These are phyloP conservation scores for Trypanosoma avium DNA, from an alignment of 208 protist genomes.

Conservation along the genomic window DNA sequence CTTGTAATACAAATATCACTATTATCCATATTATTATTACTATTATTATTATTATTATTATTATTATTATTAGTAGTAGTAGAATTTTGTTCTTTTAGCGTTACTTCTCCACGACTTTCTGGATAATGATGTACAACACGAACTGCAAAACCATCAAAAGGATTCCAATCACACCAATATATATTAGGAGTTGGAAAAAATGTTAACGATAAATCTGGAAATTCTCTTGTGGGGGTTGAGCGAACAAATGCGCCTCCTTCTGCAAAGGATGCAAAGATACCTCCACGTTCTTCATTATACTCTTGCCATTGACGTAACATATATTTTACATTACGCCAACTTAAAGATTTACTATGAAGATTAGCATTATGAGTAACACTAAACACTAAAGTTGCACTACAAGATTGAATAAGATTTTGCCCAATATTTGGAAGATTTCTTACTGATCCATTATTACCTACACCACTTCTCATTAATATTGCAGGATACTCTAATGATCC, in stretches of 20 bases:
- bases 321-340: constrained; percentile 53
- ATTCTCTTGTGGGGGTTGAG: constrained; percentile 25
- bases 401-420: constrained; percentile 62
- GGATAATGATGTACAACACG: constrained; percentile 75
- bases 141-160: constrained; percentile 59
- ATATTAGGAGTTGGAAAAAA: constrained; percentile 69
- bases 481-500: constrained; percentile 56
- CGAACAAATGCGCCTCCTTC: constrained; percentile 68
- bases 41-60: neutral
- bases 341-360: constrained; percentile 67
- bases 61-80: neutral
- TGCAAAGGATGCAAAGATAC: constrained; percentile 55
- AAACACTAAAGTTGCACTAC: constrained; percentile 52
- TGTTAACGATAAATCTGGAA: constrained; percentile 52
- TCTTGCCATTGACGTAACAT: constrained; percentile 65
- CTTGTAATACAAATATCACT: constrained; percentile 30
- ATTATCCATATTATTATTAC: neutral
- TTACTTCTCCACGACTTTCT: constrained; percentile 50
- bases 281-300: constrained; percentile 61
- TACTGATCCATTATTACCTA: constrained; percentile 40
- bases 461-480: constrained; percentile 63
- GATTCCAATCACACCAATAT: constrained; percentile 29
- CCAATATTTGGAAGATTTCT: constrained; percentile 46
- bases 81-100: no score
- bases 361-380: constrained; percentile 24